A percentile compares a stretch with the other conserved stretches of the same genome.
These are phyloP conservation scores for Secale cereale DNA, from an alignment of 176 grass and related monocot species.

Conservation along the genomic window DNA sequence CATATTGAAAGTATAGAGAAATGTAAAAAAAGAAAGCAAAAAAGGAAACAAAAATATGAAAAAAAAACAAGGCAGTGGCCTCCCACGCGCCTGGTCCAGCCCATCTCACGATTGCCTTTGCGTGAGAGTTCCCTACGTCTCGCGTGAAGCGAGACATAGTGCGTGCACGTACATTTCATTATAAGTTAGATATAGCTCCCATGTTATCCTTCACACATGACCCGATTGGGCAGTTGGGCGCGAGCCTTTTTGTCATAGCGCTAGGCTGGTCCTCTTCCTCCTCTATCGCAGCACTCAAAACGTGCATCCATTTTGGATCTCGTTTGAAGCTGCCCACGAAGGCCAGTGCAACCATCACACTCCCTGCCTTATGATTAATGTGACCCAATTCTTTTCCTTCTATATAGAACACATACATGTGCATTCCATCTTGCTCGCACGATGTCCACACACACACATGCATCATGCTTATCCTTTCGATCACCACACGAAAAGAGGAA, in stretches of 20 bases:
- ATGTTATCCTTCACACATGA: background rate
- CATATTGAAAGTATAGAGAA: too few relatives aligned
- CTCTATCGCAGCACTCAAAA: conserved; percentile 38
- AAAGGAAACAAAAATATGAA: too few relatives aligned
- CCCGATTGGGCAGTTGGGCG: conserved; percentile 24
- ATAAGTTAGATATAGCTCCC: too few relatives aligned
- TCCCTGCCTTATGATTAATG: conserved; percentile 9
- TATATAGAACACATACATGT: background rate
- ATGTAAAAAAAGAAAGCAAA: too few relatives aligned
- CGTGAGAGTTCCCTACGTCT: too few relatives aligned
- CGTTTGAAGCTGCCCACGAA: conserved; percentile 34
- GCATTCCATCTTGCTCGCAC: too few relatives aligned
- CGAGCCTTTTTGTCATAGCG: background rate
- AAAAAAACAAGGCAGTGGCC: too few relatives aligned
- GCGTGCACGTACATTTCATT: too few relatives aligned
- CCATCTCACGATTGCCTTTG: background rate
- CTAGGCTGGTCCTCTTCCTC: background rate
- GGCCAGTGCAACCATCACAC: conserved; percentile 45
- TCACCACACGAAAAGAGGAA: background rate
- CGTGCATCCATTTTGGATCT: conserved; percentile 15
- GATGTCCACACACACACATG: too few relatives aligned
- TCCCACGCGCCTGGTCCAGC: background rate
- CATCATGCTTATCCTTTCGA: too few relatives aligned
- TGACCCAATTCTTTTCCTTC: conserved; percentile 48
- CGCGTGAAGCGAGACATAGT: too few relatives aligned